Base-by-base conservation (phyloP, 768 basidiomycete genomes). In the Auriscalpium vulgare region DNA sequence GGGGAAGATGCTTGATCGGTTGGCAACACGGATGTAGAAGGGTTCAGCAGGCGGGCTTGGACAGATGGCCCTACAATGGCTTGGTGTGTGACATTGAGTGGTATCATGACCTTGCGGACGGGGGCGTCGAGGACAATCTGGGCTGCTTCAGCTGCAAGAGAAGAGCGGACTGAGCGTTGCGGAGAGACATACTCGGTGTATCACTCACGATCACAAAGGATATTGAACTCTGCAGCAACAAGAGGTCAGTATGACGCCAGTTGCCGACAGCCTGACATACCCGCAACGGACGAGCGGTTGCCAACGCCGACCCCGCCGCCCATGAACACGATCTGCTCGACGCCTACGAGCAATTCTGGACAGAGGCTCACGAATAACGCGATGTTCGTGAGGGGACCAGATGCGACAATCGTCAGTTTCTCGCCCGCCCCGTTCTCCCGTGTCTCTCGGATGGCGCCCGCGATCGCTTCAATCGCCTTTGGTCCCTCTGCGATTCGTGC, bases 261-360 rank as follows among this genome's bases (percentile, higher is more conserved):
- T 17, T 19, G 46, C 46, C 11, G 56, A 2, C 58, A 48, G 53
- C 70, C 47, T 55, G n/a, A 53, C 60, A 14, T 14, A 83, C 84
- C 83, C 63, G 89, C 90, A 10, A 82, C 85, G 13, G 91, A 74
- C 8, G 87, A 85, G 36, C 85, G 75, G 64, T 94, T 95, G 0
- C 92, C 91, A 21, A 89, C 65, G 9, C 91, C 91, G 34, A 91
- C 84, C 2, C 83, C 91, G n/a, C 92, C 92, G 10, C 92, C 92
- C 92, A 95, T 95, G 64, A 91, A 87, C 8, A 90, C 85, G 58
- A 90, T 78, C 57, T 87, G 80, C 57, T 84, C 82, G 6, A 91
- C 70, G 10, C 75, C 83, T 3, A 72, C 72, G 17, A 80, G 59
- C 3, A 84, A 69, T 34, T 81, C 74, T 0, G 83, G 80, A 53